Base-by-base conservation (phyloP, 2,329 filamentous ascomycete species). In the Neurospora sp. region DNA sequence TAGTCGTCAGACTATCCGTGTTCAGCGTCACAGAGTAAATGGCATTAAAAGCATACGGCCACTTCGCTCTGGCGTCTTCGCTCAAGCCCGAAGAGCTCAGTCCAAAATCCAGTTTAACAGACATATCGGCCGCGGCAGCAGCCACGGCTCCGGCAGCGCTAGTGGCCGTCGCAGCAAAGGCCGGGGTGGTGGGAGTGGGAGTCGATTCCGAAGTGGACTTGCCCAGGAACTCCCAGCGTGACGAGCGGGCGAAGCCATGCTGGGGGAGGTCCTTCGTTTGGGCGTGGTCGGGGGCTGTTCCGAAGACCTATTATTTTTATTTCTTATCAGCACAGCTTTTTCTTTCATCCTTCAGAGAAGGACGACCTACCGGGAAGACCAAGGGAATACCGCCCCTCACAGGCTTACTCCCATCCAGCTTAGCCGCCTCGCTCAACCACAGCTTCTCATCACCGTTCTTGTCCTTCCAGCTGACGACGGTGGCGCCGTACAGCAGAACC, bases 171-270 rank as follows among this genome's bases (percentile, higher is more conserved):
- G 52, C 52, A 4, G 52, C 52, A 17, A 62, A 62, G 52, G 52
- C 52, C 13, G 52, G 52, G 15, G 52, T 62, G 13, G 52, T 62
- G 23, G 52, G 52, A 4, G 52, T 62, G 8, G 70, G 80, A 52
- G 77, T 74, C 9, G 84, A 86, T 79, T 93, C 90, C 6, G 87
- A 88, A n/a, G 87, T 90, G 7, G 90, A 93, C 82, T 95, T 96
- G 78, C 94, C 94, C 68, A 99, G 86, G 79, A 96, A 97, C 80
- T 98, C 94, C 96, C 96, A 99, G 73, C 87, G 87, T 66, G 90
- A 92, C 77, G 88, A 94, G 76, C 96, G 93, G 46, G 95, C 96
- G 81, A 99, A 97, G 75, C 96, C 96, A 83, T 98, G 96, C 82
- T 97, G 94, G 3, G 94, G 90, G 36, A 99, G 90, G 74, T 87